These are phyloP conservation scores for Baudoinia panamericana DNA, from an alignment of 495 filamentous ascomycete genomes.

Conservation along the genomic window DNA sequence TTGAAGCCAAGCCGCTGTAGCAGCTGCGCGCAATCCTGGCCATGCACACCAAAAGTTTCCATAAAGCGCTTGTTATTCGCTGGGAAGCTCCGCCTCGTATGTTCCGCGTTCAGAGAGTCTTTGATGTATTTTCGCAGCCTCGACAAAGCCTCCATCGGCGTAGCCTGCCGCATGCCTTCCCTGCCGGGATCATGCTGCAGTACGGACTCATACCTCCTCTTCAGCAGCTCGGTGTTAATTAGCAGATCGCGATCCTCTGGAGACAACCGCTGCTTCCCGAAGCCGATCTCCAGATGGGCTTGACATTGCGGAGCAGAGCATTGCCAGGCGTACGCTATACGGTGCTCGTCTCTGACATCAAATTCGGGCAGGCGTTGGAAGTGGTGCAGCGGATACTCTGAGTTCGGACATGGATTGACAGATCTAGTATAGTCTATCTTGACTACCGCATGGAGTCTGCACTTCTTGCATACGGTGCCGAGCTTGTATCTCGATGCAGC, in stretches of 20 bases:
- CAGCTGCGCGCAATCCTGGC: constrained; percentile 36
- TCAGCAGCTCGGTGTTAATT: constrained; percentile 42
- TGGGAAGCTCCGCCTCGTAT: constrained; percentile 43
- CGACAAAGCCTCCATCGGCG: constrained; percentile 38
- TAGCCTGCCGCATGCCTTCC: constrained; percentile 37
- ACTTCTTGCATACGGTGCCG: constrained; percentile 42
- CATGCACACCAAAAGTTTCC: constrained; percentile 52
- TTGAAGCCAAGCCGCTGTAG: constrained; percentile 52
- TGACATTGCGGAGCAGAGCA: constrained; percentile 49
- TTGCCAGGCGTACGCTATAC: constrained; percentile 35
- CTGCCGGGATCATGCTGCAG: constrained; percentile 45
- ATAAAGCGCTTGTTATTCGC: constrained; percentile 59
- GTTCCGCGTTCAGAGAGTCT: constrained; percentile 42
- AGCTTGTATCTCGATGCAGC: constrained; percentile 36
- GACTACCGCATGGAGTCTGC: constrained; percentile 43
- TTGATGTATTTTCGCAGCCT: constrained; percentile 49
- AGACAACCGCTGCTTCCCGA: constrained; percentile 41
- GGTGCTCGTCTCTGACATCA: background rate
- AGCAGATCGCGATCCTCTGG: constrained; percentile 40
- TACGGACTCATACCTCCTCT: constrained; percentile 39
- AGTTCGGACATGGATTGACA: constrained; percentile 25
- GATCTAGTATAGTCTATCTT: constrained; percentile 30
- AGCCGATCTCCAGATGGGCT: constrained; percentile 40
- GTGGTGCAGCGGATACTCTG: constrained; percentile 30
- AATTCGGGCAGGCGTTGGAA: constrained; percentile 21